Evolutionary conservation across 257 asterid species (phyloP).

Genomic region (Echium plantagineum): DNA sequence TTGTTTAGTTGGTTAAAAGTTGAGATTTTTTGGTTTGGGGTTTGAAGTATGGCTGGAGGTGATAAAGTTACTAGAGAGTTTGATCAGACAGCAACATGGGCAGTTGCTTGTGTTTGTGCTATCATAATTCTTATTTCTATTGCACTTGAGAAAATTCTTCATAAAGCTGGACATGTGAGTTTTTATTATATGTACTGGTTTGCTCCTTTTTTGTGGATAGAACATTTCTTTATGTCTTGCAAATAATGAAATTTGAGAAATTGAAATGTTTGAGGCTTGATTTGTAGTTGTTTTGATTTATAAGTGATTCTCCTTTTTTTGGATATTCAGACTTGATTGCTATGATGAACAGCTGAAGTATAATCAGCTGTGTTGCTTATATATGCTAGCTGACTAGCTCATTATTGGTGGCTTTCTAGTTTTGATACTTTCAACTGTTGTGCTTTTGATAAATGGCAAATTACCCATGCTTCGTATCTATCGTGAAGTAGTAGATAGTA

Average conservation of each 20-base stretch:
- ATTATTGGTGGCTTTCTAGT: background rate
- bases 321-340: no score
- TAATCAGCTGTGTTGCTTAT: background rate
- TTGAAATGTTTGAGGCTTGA: no score
- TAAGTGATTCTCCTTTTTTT: no score
- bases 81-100: slow-evolving; percentile 76
- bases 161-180: slow-evolving; percentile 56
- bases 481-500: no score
- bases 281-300: no score
- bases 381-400: no score
- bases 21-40: background rate
- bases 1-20: background rate
- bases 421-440: background rate
- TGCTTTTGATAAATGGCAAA: no score
- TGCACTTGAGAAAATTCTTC: slow-evolving; percentile 52
- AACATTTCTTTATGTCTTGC: no score
- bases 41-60: slow-evolving; percentile 4
- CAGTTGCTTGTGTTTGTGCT: slow-evolving; percentile 68
- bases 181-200: background rate
- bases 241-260: no score
- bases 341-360: background rate
- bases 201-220: no score
- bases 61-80: slow-evolving; percentile 24
- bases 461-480: no score
- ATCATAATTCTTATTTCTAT: slow-evolving; percentile 54